Conservation (phyloP, 2,329 filamentous ascomycete species). For the Penicillium sp. region DNA sequence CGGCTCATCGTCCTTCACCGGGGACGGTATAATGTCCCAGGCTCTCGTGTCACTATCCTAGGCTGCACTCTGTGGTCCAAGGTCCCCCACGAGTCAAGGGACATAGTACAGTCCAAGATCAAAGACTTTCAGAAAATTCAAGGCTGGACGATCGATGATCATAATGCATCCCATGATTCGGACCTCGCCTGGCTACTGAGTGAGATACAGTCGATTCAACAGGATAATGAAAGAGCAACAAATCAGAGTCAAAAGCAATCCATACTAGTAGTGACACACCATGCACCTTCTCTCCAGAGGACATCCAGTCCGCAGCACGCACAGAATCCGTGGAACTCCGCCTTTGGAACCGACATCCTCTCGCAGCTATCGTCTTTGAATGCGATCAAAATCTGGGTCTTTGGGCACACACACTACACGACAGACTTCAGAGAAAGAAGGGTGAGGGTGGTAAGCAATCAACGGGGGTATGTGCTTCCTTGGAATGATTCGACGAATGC, state of each 20-base stretch:
- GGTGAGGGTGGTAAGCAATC: conserved; percentile 41
- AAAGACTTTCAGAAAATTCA: conserved; percentile 55
- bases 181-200: conserved; percentile 50
- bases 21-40: conserved; percentile 22
- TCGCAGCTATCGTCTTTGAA: conserved; percentile 15
- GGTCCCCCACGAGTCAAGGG: conserved; percentile 39
- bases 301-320: conserved; percentile 50
- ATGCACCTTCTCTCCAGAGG: conserved; percentile 49
- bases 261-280: conserved; percentile 55
- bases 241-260: background rate
- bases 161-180: conserved; percentile 46
- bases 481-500: conserved; percentile 15
- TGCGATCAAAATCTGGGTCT: conserved; percentile 40
- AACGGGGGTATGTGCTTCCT: conserved; percentile 39
- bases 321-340: conserved; percentile 45
- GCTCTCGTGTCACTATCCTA: conserved; percentile 46
- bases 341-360: conserved; percentile 53
- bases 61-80: conserved; percentile 58
- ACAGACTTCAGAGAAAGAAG: conserved; percentile 36
- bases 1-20: conserved; percentile 26
- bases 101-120: conserved; percentile 43
- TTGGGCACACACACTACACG: conserved; percentile 45
- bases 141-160: conserved; percentile 48
- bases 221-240: background rate
- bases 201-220: conserved; percentile 6